Conservation (phyloP, 306 rosid genomes). For the Citrullus colocynthis region DNA sequence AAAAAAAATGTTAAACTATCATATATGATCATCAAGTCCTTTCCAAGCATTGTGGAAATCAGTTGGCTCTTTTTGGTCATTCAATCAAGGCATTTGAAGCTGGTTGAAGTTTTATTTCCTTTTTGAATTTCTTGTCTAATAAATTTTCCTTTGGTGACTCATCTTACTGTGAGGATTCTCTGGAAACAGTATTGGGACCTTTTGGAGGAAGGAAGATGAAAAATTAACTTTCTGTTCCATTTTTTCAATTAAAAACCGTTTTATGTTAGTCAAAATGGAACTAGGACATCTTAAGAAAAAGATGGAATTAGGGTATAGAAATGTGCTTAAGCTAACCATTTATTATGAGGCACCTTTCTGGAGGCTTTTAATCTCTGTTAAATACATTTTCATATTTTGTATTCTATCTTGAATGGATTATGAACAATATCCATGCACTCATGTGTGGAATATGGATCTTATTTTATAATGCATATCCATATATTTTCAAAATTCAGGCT, state of each 20-base stretch:
- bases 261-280: background rate
- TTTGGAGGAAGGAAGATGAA: background rate
- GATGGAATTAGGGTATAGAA: background rate
- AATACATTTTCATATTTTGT: background rate
- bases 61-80: background rate
- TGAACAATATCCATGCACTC: background rate
- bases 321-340: background rate
- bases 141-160: background rate
- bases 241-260: background rate
- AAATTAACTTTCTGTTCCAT: background rate
- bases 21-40: background rate
- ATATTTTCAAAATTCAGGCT: slow-evolving; percentile 43
- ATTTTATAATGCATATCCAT: slow-evolving; percentile 9
- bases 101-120: background rate
- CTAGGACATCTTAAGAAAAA: background rate
- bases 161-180: background rate
- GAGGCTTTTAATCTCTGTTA: background rate
- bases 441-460: background rate
- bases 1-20: background rate
- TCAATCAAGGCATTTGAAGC: background rate
- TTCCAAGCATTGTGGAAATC: background rate
- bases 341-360: background rate
- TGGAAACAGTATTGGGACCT: background rate
- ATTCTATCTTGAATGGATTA: background rate
- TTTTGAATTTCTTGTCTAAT: background rate